A percentile compares a stretch with the other conserved stretches of the same genome.
Conservation (phyloP, 495 filamentous ascomycete species). For the Mytilinidion resinicola region DNA sequence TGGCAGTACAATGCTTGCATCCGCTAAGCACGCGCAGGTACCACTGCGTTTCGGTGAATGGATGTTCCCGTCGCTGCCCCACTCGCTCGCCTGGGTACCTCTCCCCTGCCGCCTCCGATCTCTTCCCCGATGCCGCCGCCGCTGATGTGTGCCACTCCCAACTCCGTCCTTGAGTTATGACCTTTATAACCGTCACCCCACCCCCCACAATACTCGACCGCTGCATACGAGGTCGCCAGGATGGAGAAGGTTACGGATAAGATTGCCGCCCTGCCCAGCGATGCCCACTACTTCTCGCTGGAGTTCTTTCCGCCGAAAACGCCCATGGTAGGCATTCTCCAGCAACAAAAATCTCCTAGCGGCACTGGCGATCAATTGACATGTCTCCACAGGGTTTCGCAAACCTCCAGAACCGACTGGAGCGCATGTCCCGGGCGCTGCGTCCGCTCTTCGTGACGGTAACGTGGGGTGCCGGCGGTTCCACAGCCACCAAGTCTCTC, state of each 20-base stretch:
- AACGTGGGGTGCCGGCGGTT: constrained; percentile 96
- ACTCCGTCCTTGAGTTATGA: not conserved
- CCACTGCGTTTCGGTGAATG: too few relatives aligned
- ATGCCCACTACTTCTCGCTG: constrained; percentile 84
- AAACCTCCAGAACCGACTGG: constrained; percentile 85
- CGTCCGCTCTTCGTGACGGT: constrained; percentile 93
- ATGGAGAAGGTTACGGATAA: constrained; percentile 97
- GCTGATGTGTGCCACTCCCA: too few relatives aligned
- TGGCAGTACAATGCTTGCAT: too few relatives aligned
- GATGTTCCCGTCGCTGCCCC: too few relatives aligned
- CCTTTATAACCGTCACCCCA: not conserved
- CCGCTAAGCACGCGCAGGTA: too few relatives aligned
- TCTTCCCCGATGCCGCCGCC: too few relatives aligned
- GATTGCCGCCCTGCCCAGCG: constrained; percentile 79
- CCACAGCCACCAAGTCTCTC: constrained; percentile 80
- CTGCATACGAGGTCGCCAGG: not conserved
- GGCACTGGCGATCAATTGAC: constrained; percentile 1
- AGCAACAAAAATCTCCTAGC: not conserved
- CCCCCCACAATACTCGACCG: not conserved
- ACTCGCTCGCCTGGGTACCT: too few relatives aligned
- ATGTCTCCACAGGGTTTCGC: constrained; percentile 61
- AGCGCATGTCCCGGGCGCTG: constrained; percentile 87
- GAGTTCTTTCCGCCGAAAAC: constrained; percentile 99
- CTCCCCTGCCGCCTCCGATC: too few relatives aligned
- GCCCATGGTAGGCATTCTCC: constrained; percentile 53